Base-by-base conservation (phyloP, 495 filamentous ascomycete species). In the Stereocaulon alpinum region DNA sequence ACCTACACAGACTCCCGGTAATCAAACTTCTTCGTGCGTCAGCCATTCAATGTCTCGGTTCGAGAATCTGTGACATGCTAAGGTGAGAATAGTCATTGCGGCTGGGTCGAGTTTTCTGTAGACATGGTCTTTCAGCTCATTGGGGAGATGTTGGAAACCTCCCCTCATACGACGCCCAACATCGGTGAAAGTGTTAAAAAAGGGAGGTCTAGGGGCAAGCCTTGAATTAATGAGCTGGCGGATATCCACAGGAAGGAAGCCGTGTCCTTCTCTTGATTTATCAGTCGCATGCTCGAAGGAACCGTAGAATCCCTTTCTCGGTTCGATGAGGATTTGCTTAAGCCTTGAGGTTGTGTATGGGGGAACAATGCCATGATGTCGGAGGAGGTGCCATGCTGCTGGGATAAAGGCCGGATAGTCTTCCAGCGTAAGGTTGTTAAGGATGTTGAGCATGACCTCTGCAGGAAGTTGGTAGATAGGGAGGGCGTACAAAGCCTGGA, bases 391-490 rank as follows among this genome's bases (percentile, higher is more conserved):
- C 59, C 75, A 76, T 49, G 67, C 59, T 24, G 71, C 71, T 15
- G 76, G 63, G 18, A 71, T 69, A 43, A 76, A 64, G 29, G 63
- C 67, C 49, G 75, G 67, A 44, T 67, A 73, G 42, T 71, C 63
- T n/a, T 70, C 60, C 6, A 69, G 64, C 9, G 59, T 58, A 15
- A 78, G 64, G 52, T 62, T 64, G 10, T 68, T 58, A 51, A 77
- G 55, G 43, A 78, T 72, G 55, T 65, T 59, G 40, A 74, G 58
- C 53, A 77, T 50, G 15, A 77, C 67, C 60, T 78, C 76, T 9
- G 68, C 54, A 0, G 76, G 76, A 20, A 77, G 70, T 41, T 41
- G 56, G 63, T 66, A 63, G 37, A 71, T 58, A 58, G 64, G 68
- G 17, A 61, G 66, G 20, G 54, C 45, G 11, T 58, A 56, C 4